Evolutionary conservation across 2,329 filamentous ascomycete species (phyloP), one percentile per base, ranked within the genome.

Genomic region (Aspergillus nomiae): DNA sequence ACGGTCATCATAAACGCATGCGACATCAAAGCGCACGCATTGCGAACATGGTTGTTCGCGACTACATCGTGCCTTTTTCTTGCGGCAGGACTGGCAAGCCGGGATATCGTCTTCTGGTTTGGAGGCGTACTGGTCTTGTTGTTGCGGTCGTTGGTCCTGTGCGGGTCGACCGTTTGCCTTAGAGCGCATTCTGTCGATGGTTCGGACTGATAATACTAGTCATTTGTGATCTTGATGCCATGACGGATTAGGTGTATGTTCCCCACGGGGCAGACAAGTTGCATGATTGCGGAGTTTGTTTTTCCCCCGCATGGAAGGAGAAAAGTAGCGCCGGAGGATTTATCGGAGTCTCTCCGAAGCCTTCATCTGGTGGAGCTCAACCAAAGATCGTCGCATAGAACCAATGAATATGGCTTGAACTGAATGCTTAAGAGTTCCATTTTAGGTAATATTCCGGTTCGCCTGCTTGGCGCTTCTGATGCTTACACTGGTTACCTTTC

Each of bases 21-120:
- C 58, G 7, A 73, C 64, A 36, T 69, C 74, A 63, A 74, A 75
- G 41, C 73, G 68, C 3, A 73, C 65, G 57, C 80, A 82, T 56
- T 81, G 77, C 0, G 79, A 77, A 63, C 81, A 83, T 9, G 81
- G 81, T 55, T 80, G 77, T 32, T 73, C 69, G 26, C 80, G 71
- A 30, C 78, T 78, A 68, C 81, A 83, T 50, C 79, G 80, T 19
- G 81, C 77, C 57, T 83, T 82, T 66, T 80, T 81, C 58, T 76
- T 79, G 5, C 80, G 77, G 67, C 81, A 83, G 0, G 78, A 74
- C 58, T 81, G 78, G 54, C 80, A 83, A 26, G 69, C 68, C 1
- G 69, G 67, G 4, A 67, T 61, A 50, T 50, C 12, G 67, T 50
- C 46, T 19, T 50, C 46, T 28, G 24, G 46, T 14, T 50, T 50